Base-by-base conservation (phyloP, 2,329 filamentous ascomycete genomes). In the Ceratocystis albifundus region DNA sequence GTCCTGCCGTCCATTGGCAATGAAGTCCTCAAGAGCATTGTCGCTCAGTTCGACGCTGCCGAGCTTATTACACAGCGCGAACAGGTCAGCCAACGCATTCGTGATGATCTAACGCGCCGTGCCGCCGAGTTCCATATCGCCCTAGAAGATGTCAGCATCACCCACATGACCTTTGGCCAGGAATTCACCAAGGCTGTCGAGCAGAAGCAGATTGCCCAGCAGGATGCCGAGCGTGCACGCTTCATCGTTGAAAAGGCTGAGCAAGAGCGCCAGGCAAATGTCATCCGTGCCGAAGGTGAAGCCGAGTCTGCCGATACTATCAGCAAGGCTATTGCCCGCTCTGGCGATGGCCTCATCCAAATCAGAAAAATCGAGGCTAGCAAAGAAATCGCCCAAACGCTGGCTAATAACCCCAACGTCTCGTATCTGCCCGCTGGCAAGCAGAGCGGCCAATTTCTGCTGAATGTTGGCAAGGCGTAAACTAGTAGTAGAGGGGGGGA, bases 191-290 rank as follows among this genome's bases (percentile, higher is more conserved):
- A 90, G 77, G 94, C 94, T 70, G 94, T 99, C 73, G 94, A 99
- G 81, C 94, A 99, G 85, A 99, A 99, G 86, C 94, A 99, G 82
- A 99, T 99, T 76, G 94, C 94, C 66, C 94, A 99, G 80, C 94
- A 99, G 79, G 94, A 99, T 75, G 94, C 94, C 70, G 94, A 99
- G 83, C 85, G 94, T 70, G 94, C 94, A 62, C 85, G 94, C 71
- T 99, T 99, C 81, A 95, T 99, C 72, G 94, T 99, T 76, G 94
- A 99, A 84, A 90, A 90, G 77, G 94, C 94, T 69, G 94, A 99
- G 84, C 94, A 99, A 81, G 94, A 99, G 81, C 84, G 94, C 73
- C 94, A 99, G 80, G 94, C 94, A 72, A 97, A 94, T 79, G 94
- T 99, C 73, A 99, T 99, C 77, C 86, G 94, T 66, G 94, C 94